These are phyloP conservation scores for Arachis stenosperma DNA, from an alignment of 306 rosid species.

Conservation along the genomic window DNA sequence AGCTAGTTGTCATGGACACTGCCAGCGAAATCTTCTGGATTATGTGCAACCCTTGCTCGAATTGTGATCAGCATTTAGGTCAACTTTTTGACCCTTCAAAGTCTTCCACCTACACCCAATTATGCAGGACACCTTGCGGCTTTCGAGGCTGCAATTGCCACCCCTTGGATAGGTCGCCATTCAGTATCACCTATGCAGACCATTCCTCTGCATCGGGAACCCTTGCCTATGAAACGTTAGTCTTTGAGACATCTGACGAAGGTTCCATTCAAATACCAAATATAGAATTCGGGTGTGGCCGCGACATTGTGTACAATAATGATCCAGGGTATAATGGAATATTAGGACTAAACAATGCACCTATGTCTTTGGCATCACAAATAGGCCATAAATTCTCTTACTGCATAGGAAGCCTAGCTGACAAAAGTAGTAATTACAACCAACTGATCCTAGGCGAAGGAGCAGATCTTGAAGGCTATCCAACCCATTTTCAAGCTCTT, in stretches of 20 bases:
- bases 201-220: conserved; percentile 29
- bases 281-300: conserved; percentile 45
- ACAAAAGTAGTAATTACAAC: conserved; percentile 39
- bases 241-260: conserved; percentile 47
- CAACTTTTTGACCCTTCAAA: conserved; percentile 45
- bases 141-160: conserved; percentile 7
- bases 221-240: conserved; percentile 31
- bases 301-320: not conserved
- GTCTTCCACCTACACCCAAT: conserved; percentile 42
- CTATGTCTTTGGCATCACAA: conserved; percentile 36
- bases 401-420: conserved; percentile 51
- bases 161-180: not conserved
- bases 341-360: conserved; percentile 42
- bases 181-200: conserved; percentile 32
- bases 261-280: conserved; percentile 7
- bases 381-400: conserved; percentile 48
- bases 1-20: conserved; percentile 49
- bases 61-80: conserved; percentile 25
- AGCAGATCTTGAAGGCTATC: conserved; percentile 49
- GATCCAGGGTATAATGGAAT: conserved; percentile 48
- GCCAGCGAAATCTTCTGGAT: conserved; percentile 47
- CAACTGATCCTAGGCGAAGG: conserved; percentile 55
- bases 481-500: conserved; percentile 35
- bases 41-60: conserved; percentile 57
- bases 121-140: conserved; percentile 31